Evolutionary conservation across 495 filamentous ascomycete genomes (phyloP).

Genomic region (Choiromyces venosus): DNA sequence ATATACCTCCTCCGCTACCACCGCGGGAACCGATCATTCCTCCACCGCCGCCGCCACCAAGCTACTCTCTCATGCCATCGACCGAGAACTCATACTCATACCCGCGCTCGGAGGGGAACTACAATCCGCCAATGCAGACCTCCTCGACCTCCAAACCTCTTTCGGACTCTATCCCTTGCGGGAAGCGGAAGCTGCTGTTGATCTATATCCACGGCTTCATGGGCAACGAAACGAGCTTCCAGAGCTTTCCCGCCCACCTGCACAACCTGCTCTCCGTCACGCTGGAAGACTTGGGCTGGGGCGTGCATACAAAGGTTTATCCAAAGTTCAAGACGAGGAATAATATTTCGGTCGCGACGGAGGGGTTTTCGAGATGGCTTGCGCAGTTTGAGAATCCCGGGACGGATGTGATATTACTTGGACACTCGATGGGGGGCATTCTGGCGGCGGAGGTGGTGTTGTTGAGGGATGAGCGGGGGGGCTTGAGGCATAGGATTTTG

Average conservation of each 20-base stretch:
- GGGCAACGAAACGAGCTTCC: constrained; percentile 83
- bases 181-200: constrained; percentile 59
- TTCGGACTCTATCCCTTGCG: not conserved
- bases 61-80: not conserved
- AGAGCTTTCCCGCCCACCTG: constrained; percentile 79
- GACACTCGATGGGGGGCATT: constrained; percentile 88
- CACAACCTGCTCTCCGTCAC: constrained; percentile 68
- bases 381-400: constrained; percentile 65
- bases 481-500: constrained; percentile 63
- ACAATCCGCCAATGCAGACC: not conserved
- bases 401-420: constrained; percentile 77
- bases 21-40: not conserved
- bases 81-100: not conserved
- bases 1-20: not conserved
- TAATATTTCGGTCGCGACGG: constrained; percentile 63
- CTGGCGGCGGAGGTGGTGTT: constrained; percentile 74
- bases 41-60: not conserved
- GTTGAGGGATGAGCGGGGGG: constrained; percentile 46
- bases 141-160: not conserved
- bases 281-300: constrained; percentile 59
- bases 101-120: not conserved
- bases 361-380: constrained; percentile 77
- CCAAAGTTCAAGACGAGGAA: constrained; percentile 82
- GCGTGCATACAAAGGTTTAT: constrained; percentile 85
- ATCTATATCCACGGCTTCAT: constrained; percentile 92